These are phyloP conservation scores for Fusarium subtropicale DNA, from an alignment of 2,329 filamentous ascomycete genomes.

Conservation along the genomic window DNA sequence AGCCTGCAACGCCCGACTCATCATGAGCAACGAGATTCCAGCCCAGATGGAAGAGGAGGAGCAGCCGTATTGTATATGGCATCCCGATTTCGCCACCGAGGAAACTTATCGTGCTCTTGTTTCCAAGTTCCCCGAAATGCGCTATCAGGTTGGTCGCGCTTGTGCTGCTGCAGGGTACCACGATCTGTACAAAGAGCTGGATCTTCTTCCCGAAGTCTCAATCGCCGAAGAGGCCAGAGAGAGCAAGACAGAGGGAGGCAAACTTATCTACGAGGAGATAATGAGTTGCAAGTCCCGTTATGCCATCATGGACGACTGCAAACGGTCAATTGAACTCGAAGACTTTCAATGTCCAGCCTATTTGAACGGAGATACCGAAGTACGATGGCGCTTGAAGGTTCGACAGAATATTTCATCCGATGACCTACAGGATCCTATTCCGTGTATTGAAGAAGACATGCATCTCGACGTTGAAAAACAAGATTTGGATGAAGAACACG, in stretches of 20 bases:
- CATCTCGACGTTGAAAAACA: neutral
- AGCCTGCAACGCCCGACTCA: slow-evolving; percentile 19
- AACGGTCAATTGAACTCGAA: neutral
- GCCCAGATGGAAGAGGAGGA: neutral
- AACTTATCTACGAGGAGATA: slow-evolving; percentile 13
- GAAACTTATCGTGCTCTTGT: slow-evolving; percentile 7
- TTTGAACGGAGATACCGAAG: slow-evolving; percentile 15
- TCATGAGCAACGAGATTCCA: slow-evolving; percentile 23
- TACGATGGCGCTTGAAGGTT: neutral
- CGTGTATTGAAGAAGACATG: slow-evolving; percentile 21
- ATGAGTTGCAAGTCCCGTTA: slow-evolving; percentile 10
- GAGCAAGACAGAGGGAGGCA: neutral
- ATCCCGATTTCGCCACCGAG: slow-evolving; percentile 11
- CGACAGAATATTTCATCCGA: no score
- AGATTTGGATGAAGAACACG: neutral
- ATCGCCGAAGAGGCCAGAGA: slow-evolving; percentile 23
- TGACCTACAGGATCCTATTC: neutral
- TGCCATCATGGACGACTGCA: slow-evolving; percentile 13
- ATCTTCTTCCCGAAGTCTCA: slow-evolving; percentile 19
- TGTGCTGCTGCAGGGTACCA: slow-evolving; percentile 19
- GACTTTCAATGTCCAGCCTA: neutral
- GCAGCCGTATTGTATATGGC: slow-evolving; percentile 26
- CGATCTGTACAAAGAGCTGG: neutral
- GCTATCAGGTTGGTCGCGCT: slow-evolving; percentile 16
- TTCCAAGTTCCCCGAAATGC: slow-evolving; percentile 5